Percentiles rank a stretch among this genome's conserved stretches.
Conservation (phyloP, 2,329 filamentous ascomycete species). For the Penicillium sp. region DNA sequence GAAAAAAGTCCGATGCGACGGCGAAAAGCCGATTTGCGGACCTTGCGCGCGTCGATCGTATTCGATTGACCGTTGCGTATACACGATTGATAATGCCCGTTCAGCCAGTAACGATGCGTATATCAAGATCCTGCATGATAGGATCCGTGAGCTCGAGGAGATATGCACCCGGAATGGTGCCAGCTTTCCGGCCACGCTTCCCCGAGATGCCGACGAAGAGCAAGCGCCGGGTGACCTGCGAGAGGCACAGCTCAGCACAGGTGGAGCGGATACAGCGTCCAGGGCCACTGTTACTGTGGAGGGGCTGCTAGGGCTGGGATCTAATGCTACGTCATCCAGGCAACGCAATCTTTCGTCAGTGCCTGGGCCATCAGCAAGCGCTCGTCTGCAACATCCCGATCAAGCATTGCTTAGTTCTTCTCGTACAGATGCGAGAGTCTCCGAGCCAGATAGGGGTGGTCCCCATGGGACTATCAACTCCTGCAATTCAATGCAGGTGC, state of each 20-base stretch:
- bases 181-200: conserved; percentile 12
- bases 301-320: conserved; percentile 18
- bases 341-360: conserved; percentile 3
- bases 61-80: conserved; percentile 38
- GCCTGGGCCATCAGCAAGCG: conserved; percentile 1
- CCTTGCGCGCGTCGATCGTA: conserved; percentile 39
- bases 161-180: conserved; percentile 23
- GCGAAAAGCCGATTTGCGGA: conserved; percentile 47
- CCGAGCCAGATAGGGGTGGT: background rate
- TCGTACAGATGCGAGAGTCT: background rate
- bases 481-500: conserved; percentile 1
- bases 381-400: background rate
- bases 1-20: conserved; percentile 45
- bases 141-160: conserved; percentile 31
- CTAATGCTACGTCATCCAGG: conserved; percentile 1
- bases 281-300: conserved; percentile 21
- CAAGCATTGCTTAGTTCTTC: conserved; percentile 1
- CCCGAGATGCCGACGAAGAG: conserved; percentile 1
- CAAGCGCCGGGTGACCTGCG: background rate
- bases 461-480: conserved; percentile 1
- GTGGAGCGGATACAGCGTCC: conserved; percentile 12
- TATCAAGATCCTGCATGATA: conserved; percentile 23
- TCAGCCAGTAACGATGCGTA: conserved; percentile 40
- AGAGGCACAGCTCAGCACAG: background rate
- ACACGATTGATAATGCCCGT: conserved; percentile 38